Evolutionary conservation across 306 rosid genomes (phyloP).

Genomic region (Quercus parvula): DNA sequence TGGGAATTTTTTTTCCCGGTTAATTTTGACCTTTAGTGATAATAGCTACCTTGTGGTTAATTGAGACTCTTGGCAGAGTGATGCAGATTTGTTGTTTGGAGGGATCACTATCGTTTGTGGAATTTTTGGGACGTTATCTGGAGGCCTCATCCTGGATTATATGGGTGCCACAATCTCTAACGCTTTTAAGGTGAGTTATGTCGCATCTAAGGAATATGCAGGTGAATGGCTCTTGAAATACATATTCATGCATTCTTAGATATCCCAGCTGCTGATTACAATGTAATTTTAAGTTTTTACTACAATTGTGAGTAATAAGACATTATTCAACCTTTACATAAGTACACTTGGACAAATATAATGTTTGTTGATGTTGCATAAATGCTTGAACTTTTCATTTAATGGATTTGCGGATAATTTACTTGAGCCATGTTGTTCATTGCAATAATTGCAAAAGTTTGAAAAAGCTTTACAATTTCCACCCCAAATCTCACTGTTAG

Average conservation of each 20-base stretch:
- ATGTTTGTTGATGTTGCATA: neutral
- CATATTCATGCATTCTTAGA: neutral
- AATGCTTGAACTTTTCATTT: neutral
- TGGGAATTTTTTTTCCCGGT: neutral
- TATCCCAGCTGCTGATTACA: neutral
- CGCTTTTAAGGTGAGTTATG: slow-evolving; percentile 71
- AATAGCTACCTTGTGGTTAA: slow-evolving; percentile 22
- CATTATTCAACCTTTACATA: neutral
- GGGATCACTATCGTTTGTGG: slow-evolving; percentile 83
- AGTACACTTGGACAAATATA: neutral
- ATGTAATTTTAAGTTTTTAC: neutral
- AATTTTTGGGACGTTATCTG: slow-evolving; percentile 73
- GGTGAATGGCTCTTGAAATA: neutral
- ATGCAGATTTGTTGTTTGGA: slow-evolving; percentile 88
- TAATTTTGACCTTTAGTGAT: neutral
- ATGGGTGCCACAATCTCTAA: slow-evolving; percentile 72
- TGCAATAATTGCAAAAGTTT: neutral
- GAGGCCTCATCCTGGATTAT: slow-evolving; percentile 83
- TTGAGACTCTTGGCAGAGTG: slow-evolving; percentile 42
- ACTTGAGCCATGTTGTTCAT: neutral
- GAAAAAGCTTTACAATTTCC: neutral
- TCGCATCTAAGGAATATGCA: slow-evolving; percentile 7
- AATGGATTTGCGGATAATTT: neutral
- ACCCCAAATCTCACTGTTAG: neutral
- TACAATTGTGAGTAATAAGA: neutral